phyloP scores from a whole-genome alignment of 2,329 filamentous ascomycete genomes.

The Alternaria triticimaculans region DNA sequence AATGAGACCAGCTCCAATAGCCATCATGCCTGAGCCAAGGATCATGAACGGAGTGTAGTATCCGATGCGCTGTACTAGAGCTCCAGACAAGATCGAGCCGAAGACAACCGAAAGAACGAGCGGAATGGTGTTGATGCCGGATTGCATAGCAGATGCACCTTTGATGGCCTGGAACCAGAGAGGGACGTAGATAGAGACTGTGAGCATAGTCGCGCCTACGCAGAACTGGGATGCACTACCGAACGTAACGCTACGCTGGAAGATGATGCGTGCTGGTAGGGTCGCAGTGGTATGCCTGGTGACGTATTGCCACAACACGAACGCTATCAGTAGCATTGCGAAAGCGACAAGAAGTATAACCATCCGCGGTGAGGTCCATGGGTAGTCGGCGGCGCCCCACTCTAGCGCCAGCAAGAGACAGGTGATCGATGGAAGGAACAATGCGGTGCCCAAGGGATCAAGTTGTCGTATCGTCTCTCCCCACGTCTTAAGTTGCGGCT shows the following conservation, averaged over 20 bases:
- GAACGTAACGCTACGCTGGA: conserved; percentile 52
- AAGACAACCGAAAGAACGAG: conserved; percentile 54
- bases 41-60: conserved; percentile 59
- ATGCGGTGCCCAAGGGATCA: conserved; percentile 51
- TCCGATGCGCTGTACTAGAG: conserved; percentile 49
- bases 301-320: conserved; percentile 47
- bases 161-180: conserved; percentile 59
- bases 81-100: conserved; percentile 50
- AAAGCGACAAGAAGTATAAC: conserved; percentile 53
- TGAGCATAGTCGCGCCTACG: conserved; percentile 48
- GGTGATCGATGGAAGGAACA: conserved; percentile 53
- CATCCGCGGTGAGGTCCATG: conserved; percentile 51
- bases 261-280: conserved; percentile 51
- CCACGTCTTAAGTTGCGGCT: conserved; percentile 33
- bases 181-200: conserved; percentile 49
- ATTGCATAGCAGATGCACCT: conserved; percentile 50
- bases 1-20: conserved; percentile 54
- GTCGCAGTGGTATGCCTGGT: conserved; percentile 52
- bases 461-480: conserved; percentile 48
- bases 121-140: conserved; percentile 55
- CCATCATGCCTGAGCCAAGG: conserved; percentile 48
- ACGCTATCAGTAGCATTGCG: conserved; percentile 47
- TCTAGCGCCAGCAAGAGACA: conserved; percentile 56
- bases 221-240: conserved; percentile 51
- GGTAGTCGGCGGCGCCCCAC: conserved; percentile 56